Evolutionary conservation across 2,329 filamentous ascomycete species (phyloP).

Genomic region (Phialophora tarda): DNA sequence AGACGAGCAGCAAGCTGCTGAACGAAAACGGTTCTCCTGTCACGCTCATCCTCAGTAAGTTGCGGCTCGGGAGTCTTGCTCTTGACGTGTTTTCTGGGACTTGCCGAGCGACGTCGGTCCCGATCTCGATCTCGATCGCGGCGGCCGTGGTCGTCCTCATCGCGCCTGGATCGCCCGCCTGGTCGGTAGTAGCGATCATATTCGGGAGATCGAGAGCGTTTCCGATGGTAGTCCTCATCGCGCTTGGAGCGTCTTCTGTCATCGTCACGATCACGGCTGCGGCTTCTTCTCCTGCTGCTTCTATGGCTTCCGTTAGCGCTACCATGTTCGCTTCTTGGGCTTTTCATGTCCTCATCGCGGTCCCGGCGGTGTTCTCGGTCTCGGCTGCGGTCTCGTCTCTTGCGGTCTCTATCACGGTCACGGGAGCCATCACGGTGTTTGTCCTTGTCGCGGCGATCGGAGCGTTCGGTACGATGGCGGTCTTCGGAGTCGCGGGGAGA

Average conservation of each 20-base stretch:
- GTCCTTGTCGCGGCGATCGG: conserved; percentile 62
- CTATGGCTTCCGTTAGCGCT: conserved; percentile 72
- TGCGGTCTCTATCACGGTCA: conserved; percentile 62
- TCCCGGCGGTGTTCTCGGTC: conserved; percentile 58
- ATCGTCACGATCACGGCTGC: conserved; percentile 78
- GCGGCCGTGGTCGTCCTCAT: conserved; percentile 55
- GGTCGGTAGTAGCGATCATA: conserved; percentile 64
- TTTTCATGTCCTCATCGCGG: conserved; percentile 64
- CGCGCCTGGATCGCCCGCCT: conserved; percentile 54
- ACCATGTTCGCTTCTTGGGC: conserved; percentile 75
- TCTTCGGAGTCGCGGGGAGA: conserved; percentile 56
- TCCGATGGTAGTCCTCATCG: conserved; percentile 67
- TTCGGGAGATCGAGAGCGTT: conserved; percentile 73
- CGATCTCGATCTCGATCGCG: conserved; percentile 55
- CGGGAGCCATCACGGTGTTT: conserved; percentile 64
- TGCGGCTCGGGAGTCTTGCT: conserved; percentile 67
- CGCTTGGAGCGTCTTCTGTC: conserved; percentile 75
- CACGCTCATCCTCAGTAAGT: conserved; percentile 91
- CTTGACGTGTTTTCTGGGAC: conserved; percentile 47
- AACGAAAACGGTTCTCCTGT: conserved; percentile 95
- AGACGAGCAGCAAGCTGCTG: conserved; percentile 96
- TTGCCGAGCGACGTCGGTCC: conserved; percentile 52
- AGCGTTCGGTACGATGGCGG: conserved; percentile 61
- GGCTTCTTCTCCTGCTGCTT: conserved; percentile 75
- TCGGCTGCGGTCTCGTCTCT: conserved; percentile 65